phyloP scores from a whole-genome alignment of 176 grass and related monocot species.

The Themeda triandra region DNA sequence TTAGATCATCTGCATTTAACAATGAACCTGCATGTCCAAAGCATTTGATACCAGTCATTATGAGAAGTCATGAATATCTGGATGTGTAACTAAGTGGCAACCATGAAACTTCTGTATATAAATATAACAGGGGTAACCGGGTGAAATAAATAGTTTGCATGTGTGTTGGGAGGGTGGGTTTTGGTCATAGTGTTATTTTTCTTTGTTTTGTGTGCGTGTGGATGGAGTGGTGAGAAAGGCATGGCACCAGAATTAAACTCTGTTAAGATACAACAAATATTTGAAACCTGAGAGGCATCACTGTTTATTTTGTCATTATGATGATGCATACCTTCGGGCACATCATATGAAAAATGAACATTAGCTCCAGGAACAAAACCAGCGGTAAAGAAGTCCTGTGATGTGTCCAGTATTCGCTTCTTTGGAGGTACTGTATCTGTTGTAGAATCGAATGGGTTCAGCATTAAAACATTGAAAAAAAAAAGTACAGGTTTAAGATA shows the following conservation, averaged over 20 bases:
- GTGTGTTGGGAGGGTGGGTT: background rate
- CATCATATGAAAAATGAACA: constrained; percentile 86
- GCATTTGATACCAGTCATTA: constrained; percentile 1
- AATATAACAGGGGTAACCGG: background rate
- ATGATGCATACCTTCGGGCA: constrained; percentile 65
- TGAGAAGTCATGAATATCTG: background rate
- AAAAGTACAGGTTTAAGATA: background rate
- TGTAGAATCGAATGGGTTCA: constrained; percentile 6
- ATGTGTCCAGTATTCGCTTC: constrained; percentile 67
- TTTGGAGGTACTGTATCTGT: constrained; percentile 97
- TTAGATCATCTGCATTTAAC: constrained; percentile 49
- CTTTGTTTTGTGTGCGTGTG: background rate
- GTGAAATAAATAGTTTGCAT: background rate
- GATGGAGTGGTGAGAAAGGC: background rate
- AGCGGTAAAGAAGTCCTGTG: constrained; percentile 78
- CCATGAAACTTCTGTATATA: background rate
- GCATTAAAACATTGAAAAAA: constrained; percentile 27
- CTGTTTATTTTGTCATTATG: constrained; percentile 7
- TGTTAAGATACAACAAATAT: background rate
- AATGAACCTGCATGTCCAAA: constrained; percentile 56
- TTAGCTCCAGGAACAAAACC: constrained; percentile 95
- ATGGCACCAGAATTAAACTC: background rate
- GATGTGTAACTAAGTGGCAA: constrained; percentile 4
- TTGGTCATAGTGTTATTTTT: background rate
- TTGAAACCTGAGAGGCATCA: background rate